Conservation (phyloP, 306 rosid species). For the Prosopis cineraria region DNA sequence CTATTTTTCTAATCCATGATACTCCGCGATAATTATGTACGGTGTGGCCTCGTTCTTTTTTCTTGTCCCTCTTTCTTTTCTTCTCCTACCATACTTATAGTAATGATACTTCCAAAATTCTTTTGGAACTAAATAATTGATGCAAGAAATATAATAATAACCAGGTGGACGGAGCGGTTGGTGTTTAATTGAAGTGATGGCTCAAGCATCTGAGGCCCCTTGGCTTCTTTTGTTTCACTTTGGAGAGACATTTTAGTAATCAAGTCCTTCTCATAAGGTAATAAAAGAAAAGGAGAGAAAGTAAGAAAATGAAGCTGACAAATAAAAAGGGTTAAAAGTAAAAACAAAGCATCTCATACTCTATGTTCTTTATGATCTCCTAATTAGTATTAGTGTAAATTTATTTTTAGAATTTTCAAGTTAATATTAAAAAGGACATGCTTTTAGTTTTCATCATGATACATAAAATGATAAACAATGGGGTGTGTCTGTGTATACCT, state of each 20-base stretch:
- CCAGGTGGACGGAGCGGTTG: neutral
- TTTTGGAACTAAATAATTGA: neutral
- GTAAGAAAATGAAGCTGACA: neutral
- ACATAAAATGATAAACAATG: neutral
- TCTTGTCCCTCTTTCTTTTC: neutral
- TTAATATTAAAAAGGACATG: neutral
- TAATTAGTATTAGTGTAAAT: too few species aligned
- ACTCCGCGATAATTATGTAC: constrained; percentile 4
- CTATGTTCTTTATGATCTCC: neutral
- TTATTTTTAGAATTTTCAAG: neutral
- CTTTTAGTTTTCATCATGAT: neutral
- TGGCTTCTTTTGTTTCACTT: constrained; percentile 26
- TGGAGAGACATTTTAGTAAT: neutral
- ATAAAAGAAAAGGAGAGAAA: neutral
- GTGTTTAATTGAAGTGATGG: neutral
- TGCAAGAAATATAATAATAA: neutral
- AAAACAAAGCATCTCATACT: neutral
- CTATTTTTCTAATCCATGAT: constrained; percentile 26
- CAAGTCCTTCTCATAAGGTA: neutral
- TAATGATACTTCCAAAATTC: neutral
- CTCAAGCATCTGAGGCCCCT: neutral
- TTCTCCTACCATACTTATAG: neutral
- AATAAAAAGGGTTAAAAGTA: neutral
- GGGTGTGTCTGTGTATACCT: too few species aligned
- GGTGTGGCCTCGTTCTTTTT: constrained; percentile 15